Percentiles rank a stretch among this genome's conserved stretches.
phyloP scores from a whole-genome alignment of 768 basidiomycete species.

The Rhodotorula toruloides region DNA sequence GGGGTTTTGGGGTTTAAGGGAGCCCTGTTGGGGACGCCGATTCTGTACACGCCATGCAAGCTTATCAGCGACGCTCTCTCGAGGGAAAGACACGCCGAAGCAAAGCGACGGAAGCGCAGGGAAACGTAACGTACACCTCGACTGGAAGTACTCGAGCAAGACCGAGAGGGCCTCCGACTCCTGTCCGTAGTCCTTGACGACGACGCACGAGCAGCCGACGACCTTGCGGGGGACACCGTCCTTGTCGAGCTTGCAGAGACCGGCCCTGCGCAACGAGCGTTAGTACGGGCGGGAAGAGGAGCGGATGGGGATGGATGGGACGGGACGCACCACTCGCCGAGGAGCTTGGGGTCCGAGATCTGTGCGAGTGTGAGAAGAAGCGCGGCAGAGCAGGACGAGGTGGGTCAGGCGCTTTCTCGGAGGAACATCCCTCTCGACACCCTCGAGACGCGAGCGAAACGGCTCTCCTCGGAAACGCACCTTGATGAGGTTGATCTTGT shows the following conservation, averaged over 20 bases:
- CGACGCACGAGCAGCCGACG: conserved; percentile 58
- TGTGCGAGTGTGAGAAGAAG: neutral
- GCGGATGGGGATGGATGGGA: neutral
- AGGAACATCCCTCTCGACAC: conserved; percentile 45
- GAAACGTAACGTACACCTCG: no score
- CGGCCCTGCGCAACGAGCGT: conserved; percentile 49
- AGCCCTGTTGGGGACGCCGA: no score
- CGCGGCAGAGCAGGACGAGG: neutral
- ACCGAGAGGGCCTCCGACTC: conserved; percentile 73
- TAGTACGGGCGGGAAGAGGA: neutral
- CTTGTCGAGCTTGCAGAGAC: conserved; percentile 96
- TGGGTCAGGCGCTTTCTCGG: neutral
- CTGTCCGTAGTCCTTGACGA: conserved; percentile 93
- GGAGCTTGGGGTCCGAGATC: conserved; percentile 84
- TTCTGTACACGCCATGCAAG: no score
- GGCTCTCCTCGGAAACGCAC: no score
- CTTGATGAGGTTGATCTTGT: conserved; percentile 99
- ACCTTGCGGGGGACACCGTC: conserved; percentile 98
- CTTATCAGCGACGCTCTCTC: no score
- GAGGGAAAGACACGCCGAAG: no score
- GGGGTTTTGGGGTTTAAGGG: no score
- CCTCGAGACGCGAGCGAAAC: neutral
- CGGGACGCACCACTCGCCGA: conserved; percentile 71
- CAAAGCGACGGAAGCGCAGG: no score
- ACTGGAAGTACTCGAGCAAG: conserved; percentile 93